Base-by-base conservation (phyloP, 106 monocot species). In the Vanilla planifolia region DNA sequence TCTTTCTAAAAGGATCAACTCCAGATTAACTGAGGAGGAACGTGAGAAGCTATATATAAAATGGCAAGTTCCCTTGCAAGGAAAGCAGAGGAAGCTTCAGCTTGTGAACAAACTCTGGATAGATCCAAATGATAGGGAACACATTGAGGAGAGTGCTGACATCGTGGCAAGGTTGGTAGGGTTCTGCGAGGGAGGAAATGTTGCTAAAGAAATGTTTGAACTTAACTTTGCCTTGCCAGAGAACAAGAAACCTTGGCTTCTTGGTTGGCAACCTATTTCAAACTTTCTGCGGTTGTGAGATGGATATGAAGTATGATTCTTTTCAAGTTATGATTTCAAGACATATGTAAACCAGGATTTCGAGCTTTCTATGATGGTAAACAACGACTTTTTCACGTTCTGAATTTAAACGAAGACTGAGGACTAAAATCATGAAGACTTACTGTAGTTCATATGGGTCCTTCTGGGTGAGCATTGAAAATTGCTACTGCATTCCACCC, bases 131-230 rank as follows among this genome's bases (percentile, higher is more conserved):
- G 81, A 88, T 33, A 45, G 30, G 13, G 51, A 51, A 7, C 91
- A 98, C 60, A 80, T 98, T 3, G 85, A 87, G 33, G 87, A 88
- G 48, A 98, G 96, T 43, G 96, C 91, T 9, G 81, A 98, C 26
- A 71, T 98, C 13, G 96, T 98, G 59, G 96, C 96, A 8, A 75
- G 76, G 27, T 45, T 98, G 61, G 96, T 98, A 1, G 96, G 87
- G 19, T 91, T 96, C 58, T 84, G 90, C 55, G 95, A 96, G 24
- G 76, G 84, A 62, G 89, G 86, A 16, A 87, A 81, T 64, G 67
- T 79, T 50, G 68, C 79, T n/a, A 91, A 84, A 59, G 95, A 96
- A 67, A 96, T 96, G 95, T 96, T 96, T 24, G 90, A 90, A 76
- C 81, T 96, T 23, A 96, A 96, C 64, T 86, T 89, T 45, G 68